phyloP scores from a whole-genome alignment of 225 moss, liverwort and hornwort species.

The Rhytidiadelphus loreus region DNA sequence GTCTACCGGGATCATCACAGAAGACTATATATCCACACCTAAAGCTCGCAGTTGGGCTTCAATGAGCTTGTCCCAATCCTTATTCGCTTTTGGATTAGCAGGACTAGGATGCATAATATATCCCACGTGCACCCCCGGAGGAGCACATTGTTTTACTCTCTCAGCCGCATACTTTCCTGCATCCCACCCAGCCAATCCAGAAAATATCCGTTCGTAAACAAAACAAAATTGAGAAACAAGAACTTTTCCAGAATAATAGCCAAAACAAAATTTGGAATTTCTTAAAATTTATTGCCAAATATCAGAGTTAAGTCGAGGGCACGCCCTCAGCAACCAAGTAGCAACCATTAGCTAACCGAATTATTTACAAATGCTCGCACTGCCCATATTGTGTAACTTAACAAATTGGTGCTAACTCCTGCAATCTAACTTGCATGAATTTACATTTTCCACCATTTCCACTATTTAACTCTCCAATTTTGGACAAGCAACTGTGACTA shows the following conservation, averaged over 20 bases:
- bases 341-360: background rate
- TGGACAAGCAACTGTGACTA: background rate
- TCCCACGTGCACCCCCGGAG: constrained; percentile 26
- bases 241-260: background rate
- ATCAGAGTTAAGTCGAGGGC: background rate
- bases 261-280: background rate
- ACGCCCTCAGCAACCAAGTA: background rate
- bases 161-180: constrained; percentile 50
- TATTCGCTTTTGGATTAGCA: constrained; percentile 54
- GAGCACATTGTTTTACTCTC: constrained; percentile 29
- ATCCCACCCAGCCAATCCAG: background rate
- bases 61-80: constrained; percentile 45
- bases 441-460: background rate
- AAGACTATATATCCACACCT: constrained; percentile 27
- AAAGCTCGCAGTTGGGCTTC: constrained; percentile 38
- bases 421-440: background rate
- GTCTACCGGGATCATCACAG: background rate
- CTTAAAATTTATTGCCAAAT: background rate
- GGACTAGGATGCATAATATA: constrained; percentile 56
- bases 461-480: background rate
- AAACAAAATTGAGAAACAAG: background rate
- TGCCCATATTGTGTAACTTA: background rate
- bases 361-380: background rate
- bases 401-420: background rate
- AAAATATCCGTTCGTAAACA: background rate